phyloP scores from a whole-genome alignment of 345 rosid genomes.

The Salix suchowensis region DNA sequence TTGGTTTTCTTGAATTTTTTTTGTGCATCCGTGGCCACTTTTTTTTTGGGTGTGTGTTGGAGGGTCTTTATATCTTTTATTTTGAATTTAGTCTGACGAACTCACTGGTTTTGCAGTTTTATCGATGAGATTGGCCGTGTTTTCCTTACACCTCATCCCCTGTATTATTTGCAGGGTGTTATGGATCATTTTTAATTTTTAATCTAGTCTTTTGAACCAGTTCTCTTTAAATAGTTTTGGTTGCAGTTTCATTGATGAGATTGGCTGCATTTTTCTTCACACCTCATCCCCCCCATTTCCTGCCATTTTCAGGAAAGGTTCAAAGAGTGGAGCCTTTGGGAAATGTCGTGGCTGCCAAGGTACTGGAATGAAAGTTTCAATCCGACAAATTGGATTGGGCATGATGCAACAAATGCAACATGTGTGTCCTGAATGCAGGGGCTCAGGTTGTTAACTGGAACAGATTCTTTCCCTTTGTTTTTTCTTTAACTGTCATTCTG shows the following conservation, averaged over 20 bases:
- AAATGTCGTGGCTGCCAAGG: slow-evolving; percentile 56
- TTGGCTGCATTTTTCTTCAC: too few species aligned
- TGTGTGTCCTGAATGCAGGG: slow-evolving; percentile 52
- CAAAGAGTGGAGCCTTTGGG: slow-evolving; percentile 47
- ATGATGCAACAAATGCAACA: slow-evolving; percentile 66
- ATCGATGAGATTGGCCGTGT: too few species aligned
- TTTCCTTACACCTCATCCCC: too few species aligned
- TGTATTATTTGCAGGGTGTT: too few species aligned
- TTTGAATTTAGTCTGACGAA: not conserved
- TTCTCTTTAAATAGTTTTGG: too few species aligned
- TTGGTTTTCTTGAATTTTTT: not conserved
- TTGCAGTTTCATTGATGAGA: too few species aligned
- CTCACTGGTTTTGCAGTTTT: too few species aligned
- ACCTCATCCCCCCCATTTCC: too few species aligned
- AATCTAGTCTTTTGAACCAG: too few species aligned
- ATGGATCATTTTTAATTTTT: too few species aligned
- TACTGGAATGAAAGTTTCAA: slow-evolving; percentile 51
- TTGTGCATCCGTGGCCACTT: not conserved
- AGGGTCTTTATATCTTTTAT: not conserved
- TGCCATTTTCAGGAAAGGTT: slow-evolving; percentile 44
- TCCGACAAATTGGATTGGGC: slow-evolving; percentile 39
- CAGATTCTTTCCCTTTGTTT: not conserved
- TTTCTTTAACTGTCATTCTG: not conserved
- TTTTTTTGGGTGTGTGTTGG: not conserved
- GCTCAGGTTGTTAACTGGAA: slow-evolving; percentile 31